A percentile compares a stretch with the other conserved stretches of the same genome.
phyloP scores from a whole-genome alignment of 2,329 filamentous ascomycete species.

The Peltaster fructicola region DNA sequence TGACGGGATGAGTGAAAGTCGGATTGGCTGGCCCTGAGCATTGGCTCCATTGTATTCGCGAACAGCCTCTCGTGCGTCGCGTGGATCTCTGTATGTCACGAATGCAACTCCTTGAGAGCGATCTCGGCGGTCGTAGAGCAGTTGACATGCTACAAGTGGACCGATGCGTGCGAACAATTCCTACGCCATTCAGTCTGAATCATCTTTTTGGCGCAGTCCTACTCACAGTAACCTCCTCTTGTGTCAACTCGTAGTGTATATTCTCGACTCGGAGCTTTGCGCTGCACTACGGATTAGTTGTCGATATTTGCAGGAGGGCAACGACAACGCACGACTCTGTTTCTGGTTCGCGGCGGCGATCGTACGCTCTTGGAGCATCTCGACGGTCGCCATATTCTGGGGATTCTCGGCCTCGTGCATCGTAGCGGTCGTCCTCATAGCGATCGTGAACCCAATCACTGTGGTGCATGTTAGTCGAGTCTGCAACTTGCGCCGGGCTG shows the following conservation, averaged over 20 bases:
- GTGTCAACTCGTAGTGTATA: slow-evolving; percentile 77
- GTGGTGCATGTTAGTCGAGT: slow-evolving; percentile 7
- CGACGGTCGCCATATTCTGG: too few species aligned
- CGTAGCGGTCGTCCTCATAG: slow-evolving; percentile 17
- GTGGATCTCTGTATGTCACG: slow-evolving; percentile 56
- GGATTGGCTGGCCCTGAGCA: slow-evolving; percentile 67
- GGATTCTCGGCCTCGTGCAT: slow-evolving; percentile 2
- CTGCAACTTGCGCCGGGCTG: slow-evolving; percentile 6
- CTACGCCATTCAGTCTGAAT: slow-evolving; percentile 29
- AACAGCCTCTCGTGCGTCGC: slow-evolving; percentile 59
- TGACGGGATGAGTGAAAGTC: slow-evolving; percentile 47
- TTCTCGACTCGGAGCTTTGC: slow-evolving; percentile 68
- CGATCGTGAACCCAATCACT: slow-evolving; percentile 74
- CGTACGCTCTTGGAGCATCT: too few species aligned
- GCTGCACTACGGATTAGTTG: too few species aligned
- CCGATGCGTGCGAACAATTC: slow-evolving; percentile 69
- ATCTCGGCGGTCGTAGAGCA: slow-evolving; percentile 74
- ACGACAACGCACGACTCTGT: too few species aligned
- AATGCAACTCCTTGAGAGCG: slow-evolving; percentile 73
- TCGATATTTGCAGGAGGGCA: too few species aligned
- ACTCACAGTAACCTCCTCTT: slow-evolving; percentile 61
- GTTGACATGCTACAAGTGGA: slow-evolving; percentile 46
- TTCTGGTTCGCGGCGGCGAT: too few species aligned
- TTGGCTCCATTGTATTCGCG: slow-evolving; percentile 77
- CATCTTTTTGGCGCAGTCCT: too few species aligned